Evolutionary conservation across 345 rosid species (phyloP).

Genomic region (Limnanthes douglasii): DNA sequence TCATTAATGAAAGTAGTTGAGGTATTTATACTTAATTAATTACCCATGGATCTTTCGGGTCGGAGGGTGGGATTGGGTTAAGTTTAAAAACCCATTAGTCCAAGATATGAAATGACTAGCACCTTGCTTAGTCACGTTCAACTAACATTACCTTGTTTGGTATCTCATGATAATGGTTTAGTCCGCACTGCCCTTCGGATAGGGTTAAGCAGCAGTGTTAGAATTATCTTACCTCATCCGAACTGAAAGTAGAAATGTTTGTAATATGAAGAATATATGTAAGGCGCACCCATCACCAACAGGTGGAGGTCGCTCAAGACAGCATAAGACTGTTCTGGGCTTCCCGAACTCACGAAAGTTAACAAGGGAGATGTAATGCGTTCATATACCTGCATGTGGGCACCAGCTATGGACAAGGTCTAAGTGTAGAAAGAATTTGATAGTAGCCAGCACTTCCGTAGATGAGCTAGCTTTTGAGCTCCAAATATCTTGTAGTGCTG

Average conservation of each 20-base stretch:
- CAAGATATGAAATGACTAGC: no score
- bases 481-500: constrained; percentile 95
- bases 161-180: no score
- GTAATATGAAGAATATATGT: constrained; percentile 74
- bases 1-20: no score
- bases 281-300: constrained; percentile 96
- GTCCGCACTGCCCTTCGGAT: no score
- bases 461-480: constrained; percentile 66
- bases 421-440: constrained; percentile 76
- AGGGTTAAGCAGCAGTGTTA: no score
- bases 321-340: constrained; percentile 97
- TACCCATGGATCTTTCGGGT: no score
- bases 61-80: no score
- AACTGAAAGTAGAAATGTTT: constrained; percentile 97
- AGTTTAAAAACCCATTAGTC: no score
- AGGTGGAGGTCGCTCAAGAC: constrained; percentile 92
- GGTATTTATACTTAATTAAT: no score
- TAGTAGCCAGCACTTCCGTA: constrained; percentile 84
- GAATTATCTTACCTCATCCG: no score
- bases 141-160: no score
- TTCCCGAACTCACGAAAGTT: constrained; percentile 96
- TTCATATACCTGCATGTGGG: constrained; percentile 98
- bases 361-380: constrained; percentile 96
- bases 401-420: constrained; percentile 89
- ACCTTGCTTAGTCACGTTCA: no score